Evolutionary conservation across 345 rosid genomes (phyloP).

Genomic region (Brassica rapa): DNA sequence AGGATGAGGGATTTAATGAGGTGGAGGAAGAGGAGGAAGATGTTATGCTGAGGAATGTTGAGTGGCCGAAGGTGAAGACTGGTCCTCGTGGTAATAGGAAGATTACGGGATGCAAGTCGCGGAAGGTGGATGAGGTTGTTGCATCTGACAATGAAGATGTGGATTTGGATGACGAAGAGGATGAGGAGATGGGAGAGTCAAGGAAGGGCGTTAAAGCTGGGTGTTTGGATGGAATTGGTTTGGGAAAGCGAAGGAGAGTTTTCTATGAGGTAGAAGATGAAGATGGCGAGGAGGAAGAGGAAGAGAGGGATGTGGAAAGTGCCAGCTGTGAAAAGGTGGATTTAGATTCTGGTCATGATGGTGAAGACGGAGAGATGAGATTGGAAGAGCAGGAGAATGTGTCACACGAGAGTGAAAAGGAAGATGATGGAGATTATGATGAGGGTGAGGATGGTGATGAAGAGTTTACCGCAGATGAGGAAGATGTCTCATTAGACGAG

Average conservation of each 20-base stretch:
- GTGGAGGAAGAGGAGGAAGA: conserved; percentile 34
- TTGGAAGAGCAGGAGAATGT: conserved; percentile 39
- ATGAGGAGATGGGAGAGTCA: conserved; percentile 33
- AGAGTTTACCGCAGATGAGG: conserved; percentile 65
- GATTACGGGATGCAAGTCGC: conserved; percentile 29
- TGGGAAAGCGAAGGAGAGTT: conserved; percentile 39
- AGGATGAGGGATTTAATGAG: conserved; percentile 46
- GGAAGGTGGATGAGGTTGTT: conserved; percentile 23
- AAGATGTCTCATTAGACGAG: conserved; percentile 72
- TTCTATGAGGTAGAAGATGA: conserved; percentile 36
- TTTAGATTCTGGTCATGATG: conserved; percentile 16
- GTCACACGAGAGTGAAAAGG: conserved; percentile 30
- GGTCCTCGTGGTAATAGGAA: conserved; percentile 42
- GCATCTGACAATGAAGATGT: conserved; percentile 36
- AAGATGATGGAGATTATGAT: conserved; percentile 53
- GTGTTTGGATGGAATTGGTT: conserved; percentile 15
- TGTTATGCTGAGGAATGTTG: conserved; percentile 44
- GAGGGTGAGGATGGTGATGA: conserved; percentile 62
- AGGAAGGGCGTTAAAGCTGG: conserved; percentile 24
- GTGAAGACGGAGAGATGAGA: conserved; percentile 32
- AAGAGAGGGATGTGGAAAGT: conserved; percentile 28
- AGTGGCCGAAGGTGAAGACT: conserved; percentile 45
- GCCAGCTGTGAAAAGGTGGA: not conserved
- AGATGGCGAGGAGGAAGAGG: conserved; percentile 42
- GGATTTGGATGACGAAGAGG: conserved; percentile 41